Base-by-base conservation (phyloP, 495 filamentous ascomycete genomes). In the Tuber magnatum region DNA sequence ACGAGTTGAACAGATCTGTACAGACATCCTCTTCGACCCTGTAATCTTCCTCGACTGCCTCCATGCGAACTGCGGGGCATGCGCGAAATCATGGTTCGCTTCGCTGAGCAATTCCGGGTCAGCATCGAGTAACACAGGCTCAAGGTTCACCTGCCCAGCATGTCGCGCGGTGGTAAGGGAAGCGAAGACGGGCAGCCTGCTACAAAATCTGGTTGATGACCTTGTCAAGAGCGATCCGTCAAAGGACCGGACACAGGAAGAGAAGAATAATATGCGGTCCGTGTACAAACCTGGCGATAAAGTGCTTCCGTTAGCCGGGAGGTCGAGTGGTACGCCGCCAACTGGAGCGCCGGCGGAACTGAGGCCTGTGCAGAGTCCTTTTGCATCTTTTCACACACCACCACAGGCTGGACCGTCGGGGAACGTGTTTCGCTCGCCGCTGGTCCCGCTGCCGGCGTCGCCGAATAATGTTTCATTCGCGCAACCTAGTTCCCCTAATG, bases 41-140 rank as follows among this genome's bases (percentile, higher is more conserved):
- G 89, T 98, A 75, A 97, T 94, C 43, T 91, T 97, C 75, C 92
- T 99, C 82, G 93, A 98, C 86, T 99, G 95, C 83, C 90, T 99
- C 1, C 95, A 99, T 85, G 97, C 94, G 51, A 98, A 95, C 85
- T 98, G 95, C 85, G 95, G 93, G 74, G 91, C 92, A 42, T 99
- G 95, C 82, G 83, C 97, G 75, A 97, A 96, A 84, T 90, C 94
- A 84, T 98, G 95, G 95, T 99, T 99, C 85, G 86, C 86, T 71
- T 90, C 85, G 73, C 87, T 89, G 72, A 87, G 88, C 32, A 84
- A 73, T 74, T 65, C 56, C 56, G 56, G 16, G 7, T 61, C 51
- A 2, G 3, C 51, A 28, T 14, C 51, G 16, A 85, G 73, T 76
- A 85, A 84, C 39, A 85, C 84, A 69, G 78, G 84, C 3, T 80